These are phyloP conservation scores for Aspergillus kassunensis DNA, from an alignment of 495 filamentous ascomycete species.

Conservation along the genomic window DNA sequence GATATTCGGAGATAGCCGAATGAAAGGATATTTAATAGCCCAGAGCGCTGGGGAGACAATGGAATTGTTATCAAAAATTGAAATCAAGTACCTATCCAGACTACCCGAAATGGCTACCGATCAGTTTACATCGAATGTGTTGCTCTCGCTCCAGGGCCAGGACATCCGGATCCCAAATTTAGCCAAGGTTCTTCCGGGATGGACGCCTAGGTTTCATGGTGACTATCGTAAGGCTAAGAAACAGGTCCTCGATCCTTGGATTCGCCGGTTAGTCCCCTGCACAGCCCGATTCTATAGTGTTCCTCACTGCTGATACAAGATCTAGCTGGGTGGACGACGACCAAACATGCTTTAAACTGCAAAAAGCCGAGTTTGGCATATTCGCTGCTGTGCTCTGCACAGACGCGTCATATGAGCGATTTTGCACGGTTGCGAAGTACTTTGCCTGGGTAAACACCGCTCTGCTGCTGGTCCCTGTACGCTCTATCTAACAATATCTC, in stretches of 20 bases:
- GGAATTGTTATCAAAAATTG: no score
- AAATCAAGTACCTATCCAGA: no score
- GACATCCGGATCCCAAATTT: not conserved
- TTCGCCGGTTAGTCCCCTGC: not conserved
- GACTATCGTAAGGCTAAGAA: not conserved
- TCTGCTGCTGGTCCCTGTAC: not conserved
- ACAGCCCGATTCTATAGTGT: not conserved
- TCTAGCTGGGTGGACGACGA: not conserved
- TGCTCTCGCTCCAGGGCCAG: not conserved
- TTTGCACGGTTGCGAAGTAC: not conserved
- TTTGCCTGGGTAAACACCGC: not conserved
- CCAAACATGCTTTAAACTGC: not conserved
- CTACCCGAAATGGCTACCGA: no score
- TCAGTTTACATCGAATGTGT: not conserved
- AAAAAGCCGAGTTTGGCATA: not conserved
- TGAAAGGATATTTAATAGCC: no score
- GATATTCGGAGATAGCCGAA: no score
- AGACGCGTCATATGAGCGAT: not conserved
- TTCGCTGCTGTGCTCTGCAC: not conserved
- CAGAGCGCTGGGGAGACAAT: no score
- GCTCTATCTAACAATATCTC: not conserved
- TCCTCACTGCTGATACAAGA: not conserved
- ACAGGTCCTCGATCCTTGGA: not conserved
- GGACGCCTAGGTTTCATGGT: not conserved
- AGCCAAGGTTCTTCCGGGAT: not conserved